Evolutionary conservation across 805 yeast genomes (phyloP).

Genomic region (Schwanniomyces vanrijiae): DNA sequence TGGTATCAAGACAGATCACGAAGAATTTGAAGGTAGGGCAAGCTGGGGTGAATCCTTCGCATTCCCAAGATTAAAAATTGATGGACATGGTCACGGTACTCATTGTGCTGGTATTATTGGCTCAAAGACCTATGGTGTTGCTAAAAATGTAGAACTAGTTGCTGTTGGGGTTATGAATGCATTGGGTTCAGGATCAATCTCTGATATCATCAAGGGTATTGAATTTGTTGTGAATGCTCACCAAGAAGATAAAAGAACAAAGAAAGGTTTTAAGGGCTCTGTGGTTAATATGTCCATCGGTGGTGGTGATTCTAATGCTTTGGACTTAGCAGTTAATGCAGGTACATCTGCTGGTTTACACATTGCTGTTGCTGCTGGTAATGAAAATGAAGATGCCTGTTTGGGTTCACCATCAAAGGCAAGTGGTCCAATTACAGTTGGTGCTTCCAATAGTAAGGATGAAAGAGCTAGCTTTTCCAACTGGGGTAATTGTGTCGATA

Average conservation of each 20-base stretch:
- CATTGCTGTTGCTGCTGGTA: conserved; percentile 65
- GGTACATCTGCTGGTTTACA: conserved; percentile 57
- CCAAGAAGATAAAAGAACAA: conserved; percentile 23
- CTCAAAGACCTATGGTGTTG: conserved; percentile 77
- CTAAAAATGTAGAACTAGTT: conserved; percentile 53
- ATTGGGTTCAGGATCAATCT: conserved; percentile 38
- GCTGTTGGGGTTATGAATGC: conserved; percentile 43
- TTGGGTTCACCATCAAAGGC: conserved; percentile 61
- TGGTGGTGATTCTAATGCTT: conserved; percentile 56
- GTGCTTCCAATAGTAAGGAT: conserved; percentile 46
- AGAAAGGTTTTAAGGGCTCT: conserved; percentile 55
- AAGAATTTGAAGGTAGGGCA: conserved; percentile 67
- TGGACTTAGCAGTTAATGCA: conserved; percentile 59
- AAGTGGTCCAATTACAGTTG: conserved; percentile 53
- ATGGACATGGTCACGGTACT: conserved; percentile 86
- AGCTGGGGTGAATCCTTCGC: conserved; percentile 46
- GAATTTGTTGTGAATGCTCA: conserved; percentile 41
- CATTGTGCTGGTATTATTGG: conserved; percentile 92
- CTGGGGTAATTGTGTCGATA: conserved; percentile 53
- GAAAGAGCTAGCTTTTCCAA: conserved; percentile 53
- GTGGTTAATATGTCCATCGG: conserved; percentile 65
- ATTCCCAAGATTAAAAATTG: conserved; percentile 42
- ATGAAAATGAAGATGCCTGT: conserved; percentile 61
- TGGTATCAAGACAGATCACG: conserved; percentile 64
- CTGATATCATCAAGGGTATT: conserved; percentile 43